Conservation (phyloP, 495 filamentous ascomycete genomes). For the Opeltia flavorubescens region DNA sequence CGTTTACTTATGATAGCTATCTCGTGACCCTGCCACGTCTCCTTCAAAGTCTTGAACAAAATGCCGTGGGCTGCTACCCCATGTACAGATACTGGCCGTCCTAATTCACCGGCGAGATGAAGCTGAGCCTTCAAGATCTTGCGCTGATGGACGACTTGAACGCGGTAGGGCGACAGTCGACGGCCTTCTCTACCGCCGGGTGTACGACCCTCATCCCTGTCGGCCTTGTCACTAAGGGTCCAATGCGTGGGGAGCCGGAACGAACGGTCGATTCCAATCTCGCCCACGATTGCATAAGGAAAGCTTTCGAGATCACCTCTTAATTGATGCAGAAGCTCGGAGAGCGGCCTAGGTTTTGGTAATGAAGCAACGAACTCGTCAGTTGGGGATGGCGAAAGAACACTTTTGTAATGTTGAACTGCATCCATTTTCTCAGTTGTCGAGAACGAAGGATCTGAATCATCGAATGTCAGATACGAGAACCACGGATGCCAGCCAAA, state of each 20-base stretch:
- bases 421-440: slow-evolving; percentile 25
- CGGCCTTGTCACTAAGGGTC: slow-evolving; percentile 35
- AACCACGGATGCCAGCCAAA: slow-evolving; percentile 99
- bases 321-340: slow-evolving; percentile 49
- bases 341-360: slow-evolving; percentile 57
- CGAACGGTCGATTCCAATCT: slow-evolving; percentile 74
- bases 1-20: slow-evolving; percentile 49
- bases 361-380: slow-evolving; percentile 54
- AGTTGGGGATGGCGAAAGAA: slow-evolving; percentile 47
- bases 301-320: slow-evolving; percentile 44
- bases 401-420: slow-evolving; percentile 53
- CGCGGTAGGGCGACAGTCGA: slow-evolving; percentile 55
- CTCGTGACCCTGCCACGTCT: slow-evolving; percentile 75
- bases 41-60: slow-evolving; percentile 58
- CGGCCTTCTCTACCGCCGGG: slow-evolving; percentile 75
- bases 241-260: slow-evolving; percentile 67
- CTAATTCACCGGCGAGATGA: slow-evolving; percentile 68
- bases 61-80: slow-evolving; percentile 84
- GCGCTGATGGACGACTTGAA: slow-evolving; percentile 66
- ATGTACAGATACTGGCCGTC: slow-evolving; percentile 72
- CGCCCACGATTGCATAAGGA: slow-evolving; percentile 65
- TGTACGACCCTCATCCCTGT: slow-evolving; percentile 43
- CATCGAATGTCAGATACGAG: slow-evolving; percentile 71
- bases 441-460: slow-evolving; percentile 20
- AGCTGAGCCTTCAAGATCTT: slow-evolving; percentile 67